Base-by-base conservation (phyloP, 306 rosid species). In the Cucurbita moschata region DNA sequence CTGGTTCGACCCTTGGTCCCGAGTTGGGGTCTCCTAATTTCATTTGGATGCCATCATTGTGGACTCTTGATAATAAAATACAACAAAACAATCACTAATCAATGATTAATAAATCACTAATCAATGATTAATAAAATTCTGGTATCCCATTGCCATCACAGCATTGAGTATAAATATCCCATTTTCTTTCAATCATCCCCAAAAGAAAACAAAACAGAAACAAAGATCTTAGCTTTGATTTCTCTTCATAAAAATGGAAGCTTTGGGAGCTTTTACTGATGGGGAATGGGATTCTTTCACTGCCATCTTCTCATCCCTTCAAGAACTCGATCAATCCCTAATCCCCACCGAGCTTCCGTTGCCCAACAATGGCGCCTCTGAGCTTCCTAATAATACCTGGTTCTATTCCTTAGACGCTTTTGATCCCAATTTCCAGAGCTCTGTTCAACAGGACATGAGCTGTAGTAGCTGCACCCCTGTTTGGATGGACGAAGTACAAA, bases 281-380 rank as follows among this genome's bases (percentile, higher is more conserved):
- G 92, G 87, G 61, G 97, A 88, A 72, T 89, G 92, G 92, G 96
- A 87, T 39, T 85, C 79, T 62, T 76, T 87, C 56, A 64, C 73
- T 62, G 73, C 65, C 77, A 80, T 89, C 76, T 86, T 89, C 79
- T 76, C 84, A 0, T 38, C 61, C 46, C 52, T 47, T 4, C 89
- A 88, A 42, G 92, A 85, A 72, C 77, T 85, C 21, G 86, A 85
- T 40, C 93, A 84, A 40, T 56, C 65, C 66, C 79, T 90, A 58
- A 3, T 0, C 37, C 10, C 75, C 30, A 54, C n/a, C 3, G 75
- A 71, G 19, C 60, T 71, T 35, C 75, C 8, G 30, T 6, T 9
- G 12, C 21, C 43, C 44, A 4, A 40, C 50, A 59, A 58, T 74
- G 57, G 76, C 43, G n/a, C 61, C 42, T 14, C 56, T 21, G 73